phyloP scores from a whole-genome alignment of 768 basidiomycete species.

The Leucogyrophana mollusca region DNA sequence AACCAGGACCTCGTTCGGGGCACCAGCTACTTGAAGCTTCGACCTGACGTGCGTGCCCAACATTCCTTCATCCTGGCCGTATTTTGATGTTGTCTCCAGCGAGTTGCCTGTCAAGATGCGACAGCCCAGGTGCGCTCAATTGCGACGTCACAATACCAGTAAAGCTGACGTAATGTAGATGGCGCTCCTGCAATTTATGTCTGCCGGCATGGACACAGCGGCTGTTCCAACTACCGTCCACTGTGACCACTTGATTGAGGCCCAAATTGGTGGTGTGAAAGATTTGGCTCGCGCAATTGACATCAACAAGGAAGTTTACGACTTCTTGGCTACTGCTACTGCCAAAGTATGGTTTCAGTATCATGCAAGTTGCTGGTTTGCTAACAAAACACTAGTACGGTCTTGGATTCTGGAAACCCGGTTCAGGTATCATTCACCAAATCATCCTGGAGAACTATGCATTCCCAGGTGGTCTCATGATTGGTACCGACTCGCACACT shows the following conservation, averaged over 20 bases:
- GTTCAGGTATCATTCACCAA: constrained; percentile 98
- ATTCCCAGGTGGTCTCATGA: constrained; percentile 99
- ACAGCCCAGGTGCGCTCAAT: constrained; percentile 66
- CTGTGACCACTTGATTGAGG: constrained; percentile 99
- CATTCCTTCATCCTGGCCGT: background rate
- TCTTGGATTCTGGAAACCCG: constrained; percentile 99
- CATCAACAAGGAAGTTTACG: constrained; percentile 98
- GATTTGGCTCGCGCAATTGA: constrained; percentile 90
- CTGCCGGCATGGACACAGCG: constrained; percentile 95
- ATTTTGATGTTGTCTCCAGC: constrained; percentile 39
- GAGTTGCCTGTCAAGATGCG: constrained; percentile 90
- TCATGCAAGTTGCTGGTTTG: background rate
- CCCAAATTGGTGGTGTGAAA: constrained; percentile 90
- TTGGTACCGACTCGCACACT: constrained; percentile 99
- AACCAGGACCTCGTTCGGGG: constrained; percentile 91
- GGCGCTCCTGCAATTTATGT: constrained; percentile 99
- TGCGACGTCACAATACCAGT: constrained; percentile 13
- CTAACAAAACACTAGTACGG: constrained; percentile 62
- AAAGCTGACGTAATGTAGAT: constrained; percentile 61
- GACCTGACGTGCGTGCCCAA: constrained; percentile 80
- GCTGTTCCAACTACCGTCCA: constrained; percentile 99
- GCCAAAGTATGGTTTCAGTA: constrained; percentile 63
- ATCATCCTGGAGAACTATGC: constrained; percentile 99
- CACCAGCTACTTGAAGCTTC: constrained; percentile 92
- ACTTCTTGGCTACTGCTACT: constrained; percentile 96